Evolutionary conservation across 2,329 filamentous ascomycete species (phyloP).

Genomic region (Alternaria tenuissima): DNA sequence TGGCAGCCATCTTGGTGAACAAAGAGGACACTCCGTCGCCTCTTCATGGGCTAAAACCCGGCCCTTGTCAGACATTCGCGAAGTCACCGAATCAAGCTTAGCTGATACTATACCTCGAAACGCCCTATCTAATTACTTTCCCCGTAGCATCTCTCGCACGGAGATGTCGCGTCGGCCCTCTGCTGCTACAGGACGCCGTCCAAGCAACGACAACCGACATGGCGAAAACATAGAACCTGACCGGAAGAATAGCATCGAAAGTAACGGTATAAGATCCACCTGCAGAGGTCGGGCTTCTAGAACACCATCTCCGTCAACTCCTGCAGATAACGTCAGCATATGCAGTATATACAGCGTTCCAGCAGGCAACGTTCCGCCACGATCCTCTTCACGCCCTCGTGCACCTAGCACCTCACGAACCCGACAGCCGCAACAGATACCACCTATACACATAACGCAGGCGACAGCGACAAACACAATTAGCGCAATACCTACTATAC

Average conservation of each 20-base stretch:
- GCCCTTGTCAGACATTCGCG: conserved; percentile 60
- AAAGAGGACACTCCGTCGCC: conserved; percentile 32
- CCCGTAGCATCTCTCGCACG: conserved; percentile 36
- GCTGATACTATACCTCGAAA: conserved; percentile 48
- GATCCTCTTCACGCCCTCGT: conserved; percentile 55
- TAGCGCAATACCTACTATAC: conserved; percentile 20
- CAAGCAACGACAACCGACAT: conserved; percentile 40
- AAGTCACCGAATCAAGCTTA: conserved; percentile 59
- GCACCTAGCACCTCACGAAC: conserved; percentile 35
- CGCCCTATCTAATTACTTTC: conserved; percentile 31
- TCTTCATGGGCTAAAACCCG: conserved; percentile 50
- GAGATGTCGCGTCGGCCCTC: conserved; percentile 46
- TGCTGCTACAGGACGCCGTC: conserved; percentile 38
- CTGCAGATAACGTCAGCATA: conserved; percentile 48
- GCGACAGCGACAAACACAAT: conserved; percentile 22
- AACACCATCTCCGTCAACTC: conserved; percentile 46
- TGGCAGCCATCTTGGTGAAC: conserved; percentile 33
- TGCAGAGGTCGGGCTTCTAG: conserved; percentile 36
- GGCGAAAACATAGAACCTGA: conserved; percentile 41
- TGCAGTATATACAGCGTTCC: conserved; percentile 58
- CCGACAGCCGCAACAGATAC: conserved; percentile 26
- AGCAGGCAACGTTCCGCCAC: conserved; percentile 54
- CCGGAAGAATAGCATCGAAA: conserved; percentile 39
- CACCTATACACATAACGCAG: conserved; percentile 26
- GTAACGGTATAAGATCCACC: conserved; percentile 38